Evolutionary conservation across 1,284 basidiomycete species (phyloP), one percentile per base, ranked within the genome.

Genomic region (Rhodotorula sp.): DNA sequence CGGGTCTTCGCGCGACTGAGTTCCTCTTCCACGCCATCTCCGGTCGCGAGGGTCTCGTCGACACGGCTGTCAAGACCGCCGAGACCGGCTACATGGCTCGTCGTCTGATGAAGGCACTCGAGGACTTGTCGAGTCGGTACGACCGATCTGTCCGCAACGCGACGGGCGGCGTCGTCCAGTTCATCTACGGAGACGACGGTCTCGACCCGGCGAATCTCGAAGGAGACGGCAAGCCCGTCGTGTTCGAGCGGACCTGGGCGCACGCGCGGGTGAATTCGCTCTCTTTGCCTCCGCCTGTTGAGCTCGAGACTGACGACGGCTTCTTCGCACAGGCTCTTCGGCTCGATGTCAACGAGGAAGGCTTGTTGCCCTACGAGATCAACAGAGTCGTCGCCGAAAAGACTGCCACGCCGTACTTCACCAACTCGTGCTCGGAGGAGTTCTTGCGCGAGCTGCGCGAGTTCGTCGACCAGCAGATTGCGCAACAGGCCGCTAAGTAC

Each of bases 61-160:
- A 99, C 83, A 99, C 96, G 0, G 96, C 96, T 32, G 96, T 99
- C 81, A 99, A 99, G 83, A 99, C 96, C 1, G 96, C 96, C 27
- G 96, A 99, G 82, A 99, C 96, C 2, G 96, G 96, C 53, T 99
- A 99, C 83, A 99, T 99, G 95, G 92, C 95, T 78, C 88, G 96
- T 71, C 90, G 96, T 72, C 82, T 99, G 75, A 99, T 99, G 96
- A 99, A 99, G 81, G 95, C 96, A 4, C 82, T 99, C 74, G 96
- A 99, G 80, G 96, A 99, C 83, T 83, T 99, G 58, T 94, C 93
- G 9, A 94, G 92, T 0, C 92, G 97, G 72, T 99, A 99, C 81
- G 96, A 99, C 81, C 83, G 94, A 39, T 94, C 92, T n/a, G 95
- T 99, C 27, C 87, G 96, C 46, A 99, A 96, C 81, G 94, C 93